These are phyloP conservation scores for Thinopyrum obtusiflorum DNA, from an alignment of 202 grass and related monocot genomes.

Conservation along the genomic window DNA sequence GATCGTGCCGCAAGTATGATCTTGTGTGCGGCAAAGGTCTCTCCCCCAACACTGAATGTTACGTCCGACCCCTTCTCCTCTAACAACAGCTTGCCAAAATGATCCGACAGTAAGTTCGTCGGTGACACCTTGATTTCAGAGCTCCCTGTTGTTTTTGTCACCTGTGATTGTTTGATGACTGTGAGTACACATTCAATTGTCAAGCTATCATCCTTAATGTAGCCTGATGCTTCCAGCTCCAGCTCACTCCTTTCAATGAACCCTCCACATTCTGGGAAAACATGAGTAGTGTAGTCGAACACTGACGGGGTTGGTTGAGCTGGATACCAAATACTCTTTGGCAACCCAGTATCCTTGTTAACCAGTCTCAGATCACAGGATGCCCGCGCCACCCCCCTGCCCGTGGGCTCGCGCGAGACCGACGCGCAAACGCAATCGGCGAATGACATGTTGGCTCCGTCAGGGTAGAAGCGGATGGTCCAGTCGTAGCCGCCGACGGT, in stretches of 20 bases:
- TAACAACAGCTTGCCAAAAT: constrained; percentile 21
- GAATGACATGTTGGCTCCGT: neutral
- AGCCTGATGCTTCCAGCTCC: neutral
- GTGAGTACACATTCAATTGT: constrained; percentile 8
- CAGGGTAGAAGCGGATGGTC: constrained; percentile 7
- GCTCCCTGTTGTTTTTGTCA: neutral
- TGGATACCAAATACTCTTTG: neutral
- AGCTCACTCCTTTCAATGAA: neutral
- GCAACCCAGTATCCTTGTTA: neutral
- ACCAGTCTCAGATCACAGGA: constrained; percentile 8
- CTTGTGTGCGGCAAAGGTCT: neutral
- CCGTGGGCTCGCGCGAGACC: neutral
- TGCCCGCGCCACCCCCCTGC: neutral
- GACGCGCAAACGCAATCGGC: neutral
- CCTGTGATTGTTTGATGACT: neutral
- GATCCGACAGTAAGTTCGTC: neutral
- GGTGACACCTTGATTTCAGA: neutral
- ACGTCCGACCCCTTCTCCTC: constrained; percentile 6
- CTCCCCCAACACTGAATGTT: neutral
- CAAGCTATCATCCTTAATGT: neutral
- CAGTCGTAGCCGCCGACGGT: constrained; percentile 8
- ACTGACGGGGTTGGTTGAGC: neutral
- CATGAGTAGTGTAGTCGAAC: neutral
- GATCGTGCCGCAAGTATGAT: neutral
- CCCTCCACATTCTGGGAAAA: neutral